These are phyloP conservation scores for Arabidopsis lyrata DNA, from an alignment of 441 rosid species.

Conservation along the genomic window DNA sequence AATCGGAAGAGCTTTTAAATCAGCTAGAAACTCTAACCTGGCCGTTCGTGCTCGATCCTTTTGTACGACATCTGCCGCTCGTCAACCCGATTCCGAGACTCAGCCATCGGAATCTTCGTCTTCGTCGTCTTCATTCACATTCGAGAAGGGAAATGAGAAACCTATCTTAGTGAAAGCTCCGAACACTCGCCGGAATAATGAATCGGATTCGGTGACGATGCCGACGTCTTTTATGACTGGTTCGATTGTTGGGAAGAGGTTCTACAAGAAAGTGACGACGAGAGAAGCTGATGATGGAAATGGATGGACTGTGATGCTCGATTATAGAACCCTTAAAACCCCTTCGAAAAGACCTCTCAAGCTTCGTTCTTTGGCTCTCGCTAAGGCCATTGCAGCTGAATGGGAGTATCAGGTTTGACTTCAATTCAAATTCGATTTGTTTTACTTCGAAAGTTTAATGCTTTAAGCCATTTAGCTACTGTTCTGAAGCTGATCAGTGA, in stretches of 20 bases:
- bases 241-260: slow-evolving; percentile 86
- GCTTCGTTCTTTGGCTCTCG: slow-evolving; percentile 78
- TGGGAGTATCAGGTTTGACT: slow-evolving; percentile 92
- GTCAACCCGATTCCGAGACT: slow-evolving; percentile 49
- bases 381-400: slow-evolving; percentile 93
- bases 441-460: background rate
- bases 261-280: slow-evolving; percentile 80
- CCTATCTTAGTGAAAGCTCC: slow-evolving; percentile 55
- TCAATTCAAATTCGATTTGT: background rate
- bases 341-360: slow-evolving; percentile 89
- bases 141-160: slow-evolving; percentile 49
- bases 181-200: slow-evolving; percentile 43
- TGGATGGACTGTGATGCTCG: slow-evolving; percentile 98
- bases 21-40: slow-evolving; percentile 41
- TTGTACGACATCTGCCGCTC: slow-evolving; percentile 50
- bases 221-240: slow-evolving; percentile 94
- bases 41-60: slow-evolving; percentile 49
- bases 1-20: slow-evolving; percentile 50
- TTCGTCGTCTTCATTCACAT: slow-evolving; percentile 58
- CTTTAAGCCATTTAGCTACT: background rate
- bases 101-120: slow-evolving; percentile 45
- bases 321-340: slow-evolving; percentile 91
- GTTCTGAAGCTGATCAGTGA: background rate
- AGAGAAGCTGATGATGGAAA: slow-evolving; percentile 90
- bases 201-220: slow-evolving; percentile 71